A percentile compares a stretch with the other conserved stretches of the same genome.
phyloP scores from a whole-genome alignment of 306 rosid genomes.

The Quercus parvula region DNA sequence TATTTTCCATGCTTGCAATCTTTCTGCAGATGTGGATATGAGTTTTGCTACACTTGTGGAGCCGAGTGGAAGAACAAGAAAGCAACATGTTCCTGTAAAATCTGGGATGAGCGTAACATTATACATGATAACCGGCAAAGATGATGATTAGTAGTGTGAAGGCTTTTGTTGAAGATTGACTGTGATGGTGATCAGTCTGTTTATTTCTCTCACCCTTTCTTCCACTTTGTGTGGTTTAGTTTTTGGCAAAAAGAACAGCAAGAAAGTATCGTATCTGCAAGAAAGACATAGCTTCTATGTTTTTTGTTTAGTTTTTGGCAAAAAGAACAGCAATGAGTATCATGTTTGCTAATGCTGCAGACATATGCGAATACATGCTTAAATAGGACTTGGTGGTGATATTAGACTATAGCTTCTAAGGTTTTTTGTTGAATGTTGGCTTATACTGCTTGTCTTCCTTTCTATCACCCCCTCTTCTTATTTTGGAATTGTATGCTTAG shows the following conservation, averaged over 20 bases:
- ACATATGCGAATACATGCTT: neutral
- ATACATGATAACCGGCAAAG: neutral
- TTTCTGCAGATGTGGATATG: conserved; percentile 44
- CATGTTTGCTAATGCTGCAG: neutral
- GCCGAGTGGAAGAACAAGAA: conserved; percentile 51
- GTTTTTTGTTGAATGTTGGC: too few species aligned
- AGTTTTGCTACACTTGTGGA: conserved; percentile 63
- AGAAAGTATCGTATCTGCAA: neutral
- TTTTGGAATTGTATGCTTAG: too few species aligned
- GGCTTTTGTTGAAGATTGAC: neutral
- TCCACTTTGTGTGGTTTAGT: neutral
- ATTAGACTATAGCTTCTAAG: too few species aligned
- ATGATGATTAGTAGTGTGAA: neutral
- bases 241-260: neutral
- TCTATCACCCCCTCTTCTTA: too few species aligned
- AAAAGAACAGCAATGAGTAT: neutral
- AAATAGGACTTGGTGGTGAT: too few species aligned
- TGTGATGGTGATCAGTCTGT: neutral
- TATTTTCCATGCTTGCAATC: neutral
- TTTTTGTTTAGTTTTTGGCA: neutral
- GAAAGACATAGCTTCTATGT: neutral
- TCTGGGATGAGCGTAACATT: conserved; percentile 44
- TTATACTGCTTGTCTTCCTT: too few species aligned
- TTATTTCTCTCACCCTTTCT: neutral
- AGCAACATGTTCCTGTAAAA: conserved; percentile 48